Conservation (phyloP, 495 filamentous ascomycete species). For the Aspergillus sparsus region DNA sequence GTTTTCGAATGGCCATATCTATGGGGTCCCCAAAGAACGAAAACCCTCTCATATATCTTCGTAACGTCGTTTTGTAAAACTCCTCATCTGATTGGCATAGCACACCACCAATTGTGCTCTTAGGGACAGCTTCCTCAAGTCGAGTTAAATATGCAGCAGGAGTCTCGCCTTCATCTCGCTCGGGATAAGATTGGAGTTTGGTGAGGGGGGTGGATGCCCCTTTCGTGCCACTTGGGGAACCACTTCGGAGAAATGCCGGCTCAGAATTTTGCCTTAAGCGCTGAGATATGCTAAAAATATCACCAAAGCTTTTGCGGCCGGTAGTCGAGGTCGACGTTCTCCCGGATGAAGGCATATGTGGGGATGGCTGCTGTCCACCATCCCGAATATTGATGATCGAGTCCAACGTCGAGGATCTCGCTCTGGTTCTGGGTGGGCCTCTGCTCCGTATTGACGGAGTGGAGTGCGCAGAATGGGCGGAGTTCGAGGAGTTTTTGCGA, state of each 20-base stretch:
- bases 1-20: constrained; percentile 94
- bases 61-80: constrained; percentile 78
- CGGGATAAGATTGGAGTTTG: constrained; percentile 72
- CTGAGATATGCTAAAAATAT: constrained; percentile 73
- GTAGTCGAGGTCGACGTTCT: constrained; percentile 80
- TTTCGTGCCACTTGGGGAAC: constrained; percentile 46
- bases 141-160: constrained; percentile 85
- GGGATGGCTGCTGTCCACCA: constrained; percentile 56
- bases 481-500: constrained; percentile 65
- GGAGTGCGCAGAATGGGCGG: constrained; percentile 68
- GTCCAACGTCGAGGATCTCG: constrained; percentile 87
- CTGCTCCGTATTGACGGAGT: constrained; percentile 59
- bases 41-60: constrained; percentile 94
- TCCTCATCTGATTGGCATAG: constrained; percentile 80
- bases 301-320: constrained; percentile 86
- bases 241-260: constrained; percentile 60
- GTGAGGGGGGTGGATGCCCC: constrained; percentile 67
- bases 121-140: constrained; percentile 74
- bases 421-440: constrained; percentile 39
- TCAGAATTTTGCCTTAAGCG: constrained; percentile 79
- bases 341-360: constrained; percentile 59
- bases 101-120: constrained; percentile 75
- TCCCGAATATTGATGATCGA: constrained; percentile 62
- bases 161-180: constrained; percentile 83
- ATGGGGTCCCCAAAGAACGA: constrained; percentile 93